Conservation (phyloP, 2,329 filamentous ascomycete genomes). For the Bipolaris cookei region DNA sequence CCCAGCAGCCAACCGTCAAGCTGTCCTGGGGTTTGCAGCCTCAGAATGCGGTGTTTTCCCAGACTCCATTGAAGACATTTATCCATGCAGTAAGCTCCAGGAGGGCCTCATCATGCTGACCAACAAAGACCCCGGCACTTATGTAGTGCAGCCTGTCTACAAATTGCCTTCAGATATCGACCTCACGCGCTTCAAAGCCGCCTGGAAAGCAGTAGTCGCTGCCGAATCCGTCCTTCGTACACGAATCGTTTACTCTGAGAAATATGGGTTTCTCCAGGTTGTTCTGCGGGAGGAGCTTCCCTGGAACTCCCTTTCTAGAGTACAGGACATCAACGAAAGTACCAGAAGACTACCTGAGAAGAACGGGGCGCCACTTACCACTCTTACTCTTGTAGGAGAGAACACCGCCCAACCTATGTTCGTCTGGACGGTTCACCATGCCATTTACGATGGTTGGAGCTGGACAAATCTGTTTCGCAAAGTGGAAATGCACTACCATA, state of each 20-base stretch:
- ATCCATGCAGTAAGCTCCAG: conserved; percentile 42
- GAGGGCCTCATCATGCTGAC: conserved; percentile 43
- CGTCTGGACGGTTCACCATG: conserved; percentile 48
- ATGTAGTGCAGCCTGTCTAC: conserved; percentile 51
- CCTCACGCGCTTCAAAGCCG: conserved; percentile 49
- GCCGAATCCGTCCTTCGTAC: conserved; percentile 57
- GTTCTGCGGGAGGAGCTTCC: conserved; percentile 31
- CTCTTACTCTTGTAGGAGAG: conserved; percentile 17
- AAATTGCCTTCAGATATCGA: conserved; percentile 40
- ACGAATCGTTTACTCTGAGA: conserved; percentile 44
- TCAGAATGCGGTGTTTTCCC: conserved; percentile 36
- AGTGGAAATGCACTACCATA: conserved; percentile 34
- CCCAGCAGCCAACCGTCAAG: conserved; percentile 18
- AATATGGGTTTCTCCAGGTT: conserved; percentile 44
- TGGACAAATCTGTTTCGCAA: conserved; percentile 35
- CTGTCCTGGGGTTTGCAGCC: conserved; percentile 35
- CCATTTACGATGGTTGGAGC: conserved; percentile 48
- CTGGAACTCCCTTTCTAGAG: conserved; percentile 27
- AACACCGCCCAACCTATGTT: conserved; percentile 30
- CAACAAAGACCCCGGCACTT: conserved; percentile 40
- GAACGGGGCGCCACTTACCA: conserved; percentile 36
- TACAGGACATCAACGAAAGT: conserved; percentile 34
- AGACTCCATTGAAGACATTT: conserved; percentile 39
- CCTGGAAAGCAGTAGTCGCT: conserved; percentile 55
- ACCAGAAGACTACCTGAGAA: conserved; percentile 38